phyloP scores from a whole-genome alignment of 768 basidiomycete species.

The Suillus occidentalis region DNA sequence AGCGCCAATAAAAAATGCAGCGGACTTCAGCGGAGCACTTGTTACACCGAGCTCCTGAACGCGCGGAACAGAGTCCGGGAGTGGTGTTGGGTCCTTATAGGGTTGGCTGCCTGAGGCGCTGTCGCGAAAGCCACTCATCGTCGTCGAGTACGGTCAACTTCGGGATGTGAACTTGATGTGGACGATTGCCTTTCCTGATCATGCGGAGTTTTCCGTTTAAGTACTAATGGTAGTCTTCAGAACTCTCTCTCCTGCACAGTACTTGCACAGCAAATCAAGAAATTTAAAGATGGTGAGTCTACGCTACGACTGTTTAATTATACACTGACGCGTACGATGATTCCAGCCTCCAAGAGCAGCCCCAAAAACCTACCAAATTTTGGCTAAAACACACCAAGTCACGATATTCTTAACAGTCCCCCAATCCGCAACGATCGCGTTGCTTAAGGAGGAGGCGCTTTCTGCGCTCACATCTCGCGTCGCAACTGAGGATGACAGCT shows the following conservation, averaged over 20 bases:
- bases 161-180: constrained; percentile 14
- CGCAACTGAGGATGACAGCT: constrained; percentile 26
- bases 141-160: constrained; percentile 25
- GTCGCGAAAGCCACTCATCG: constrained; percentile 55
- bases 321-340: background rate
- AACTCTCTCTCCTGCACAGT: background rate
- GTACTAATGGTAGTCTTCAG: background rate
- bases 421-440: constrained; percentile 52
- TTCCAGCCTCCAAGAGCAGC: constrained; percentile 51
- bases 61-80: constrained; percentile 66
- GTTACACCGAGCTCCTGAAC: constrained; percentile 88
- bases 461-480: constrained; percentile 58
- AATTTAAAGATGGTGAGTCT: background rate
- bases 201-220: constrained; percentile 27
- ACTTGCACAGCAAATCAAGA: background rate
- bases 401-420: constrained; percentile 60
- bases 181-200: constrained; percentile 11
- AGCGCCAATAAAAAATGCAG: constrained; percentile 95
- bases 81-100: constrained; percentile 65
- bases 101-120: constrained; percentile 48
- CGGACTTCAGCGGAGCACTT: constrained; percentile 92
- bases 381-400: constrained; percentile 73
- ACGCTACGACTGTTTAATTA: background rate
- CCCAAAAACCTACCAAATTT: constrained; percentile 65
- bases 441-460: constrained; percentile 63